Base-by-base conservation (phyloP, 2,329 filamentous ascomycete species). In the Beauveria sp. region DNA sequence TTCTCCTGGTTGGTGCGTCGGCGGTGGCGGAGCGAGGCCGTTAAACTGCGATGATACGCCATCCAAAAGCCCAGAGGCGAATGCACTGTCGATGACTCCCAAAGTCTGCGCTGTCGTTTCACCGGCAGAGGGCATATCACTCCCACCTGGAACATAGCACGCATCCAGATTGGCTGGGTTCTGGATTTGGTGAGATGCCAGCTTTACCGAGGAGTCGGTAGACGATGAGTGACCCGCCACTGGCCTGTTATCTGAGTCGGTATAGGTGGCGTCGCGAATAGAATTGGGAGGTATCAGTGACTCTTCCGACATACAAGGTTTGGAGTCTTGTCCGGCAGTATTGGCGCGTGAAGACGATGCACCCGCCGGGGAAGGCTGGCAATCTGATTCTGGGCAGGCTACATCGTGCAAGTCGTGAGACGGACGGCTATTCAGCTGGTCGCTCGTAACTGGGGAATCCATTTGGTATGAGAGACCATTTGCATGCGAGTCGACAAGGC, bases 381-480 rank as follows among this genome's bases (percentile, higher is more conserved):
- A 46, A 22, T 56, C 52, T 14, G 60, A 58, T 5, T 47, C 46
- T 45, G 60, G 60, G 38, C 52, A 57, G n/a, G 60, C 60, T 8
- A 47, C 60, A 40, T 58, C 53, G 22, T 54, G 49, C 28, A 55
- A n/a, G 16, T 52, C 43, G 51, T 54, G 50, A 9, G 58, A 40
- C 16, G 58, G 58, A 30, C 55, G 58, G 50, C 58, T 60, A 51
- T 51, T 55, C 20, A 54, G 50, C 16, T 60, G 58, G 43, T 60
- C 58, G 26, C 50, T 51, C 8, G 50, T 60, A 34, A 60, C 42
- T 12, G 54, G 50, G 10, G 58, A 43, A n/a, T 60, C 58, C 22
- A 54, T 45, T 28, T 60, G 49, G 28, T 53, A 60, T 18, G 58
- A 53, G 38, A n/a, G 49, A 7, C n/a, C 49, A 18, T 28, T 30